Percentiles rank a stretch among this genome's conserved stretches.
These are phyloP conservation scores for Ophiocytium majus DNA, from an alignment of 352 stramenopile species.

Conservation along the genomic window DNA sequence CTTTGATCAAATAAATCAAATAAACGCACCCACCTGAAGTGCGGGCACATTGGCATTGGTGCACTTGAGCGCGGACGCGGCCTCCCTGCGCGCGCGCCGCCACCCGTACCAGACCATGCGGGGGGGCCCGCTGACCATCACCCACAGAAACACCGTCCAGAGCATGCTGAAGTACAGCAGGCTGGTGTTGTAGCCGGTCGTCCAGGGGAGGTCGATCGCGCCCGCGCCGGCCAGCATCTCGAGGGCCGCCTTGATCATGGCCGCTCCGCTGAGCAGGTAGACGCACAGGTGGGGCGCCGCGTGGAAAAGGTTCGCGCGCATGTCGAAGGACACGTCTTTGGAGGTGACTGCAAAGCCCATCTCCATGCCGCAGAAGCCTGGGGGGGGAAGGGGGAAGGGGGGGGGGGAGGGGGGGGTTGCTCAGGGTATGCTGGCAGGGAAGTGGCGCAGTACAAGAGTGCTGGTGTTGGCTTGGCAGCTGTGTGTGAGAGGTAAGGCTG, in stretches of 20 bases:
- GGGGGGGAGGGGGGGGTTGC: too few relatives aligned
- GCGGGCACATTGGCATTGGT: slow-evolving; percentile 5
- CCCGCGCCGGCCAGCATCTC: not conserved
- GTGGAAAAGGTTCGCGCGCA: not conserved
- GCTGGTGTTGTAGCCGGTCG: not conserved
- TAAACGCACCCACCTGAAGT: too few relatives aligned
- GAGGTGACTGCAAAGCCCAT: slow-evolving; percentile 28
- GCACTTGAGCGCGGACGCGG: not conserved
- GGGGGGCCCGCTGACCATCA: not conserved
- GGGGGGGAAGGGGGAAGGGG: too few relatives aligned
- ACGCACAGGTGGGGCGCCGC: not conserved
- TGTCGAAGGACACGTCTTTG: slow-evolving; percentile 25
- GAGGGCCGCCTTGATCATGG: not conserved
- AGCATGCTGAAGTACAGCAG: slow-evolving; percentile 7
- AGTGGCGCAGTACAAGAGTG: too few relatives aligned
- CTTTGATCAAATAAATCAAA: too few relatives aligned
- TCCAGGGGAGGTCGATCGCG: not conserved
- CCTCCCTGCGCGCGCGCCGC: not conserved
- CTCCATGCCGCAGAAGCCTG: slow-evolving; percentile 14
- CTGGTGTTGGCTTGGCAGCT: too few relatives aligned
- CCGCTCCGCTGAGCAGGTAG: not conserved
- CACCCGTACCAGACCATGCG: slow-evolving; percentile 10
- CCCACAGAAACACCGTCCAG: slow-evolving; percentile 17
- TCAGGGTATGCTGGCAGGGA: too few relatives aligned
- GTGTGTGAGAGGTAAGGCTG: too few relatives aligned